Evolutionary conservation across 768 basidiomycete species (phyloP).

Genomic region (Suillus cothurnatus): DNA sequence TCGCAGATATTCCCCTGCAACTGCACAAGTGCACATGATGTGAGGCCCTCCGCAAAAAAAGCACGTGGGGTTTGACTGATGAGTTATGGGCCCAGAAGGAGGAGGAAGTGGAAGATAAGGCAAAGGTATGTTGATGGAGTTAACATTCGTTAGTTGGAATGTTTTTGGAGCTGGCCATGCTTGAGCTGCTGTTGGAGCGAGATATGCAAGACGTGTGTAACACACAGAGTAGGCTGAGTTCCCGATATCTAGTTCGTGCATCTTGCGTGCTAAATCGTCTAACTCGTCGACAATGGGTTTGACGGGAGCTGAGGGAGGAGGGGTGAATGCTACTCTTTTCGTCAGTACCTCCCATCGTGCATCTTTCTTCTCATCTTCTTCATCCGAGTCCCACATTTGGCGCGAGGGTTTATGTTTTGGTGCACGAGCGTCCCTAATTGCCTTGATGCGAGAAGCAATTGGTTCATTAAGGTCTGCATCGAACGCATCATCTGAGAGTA

Average conservation of each 20-base stretch:
- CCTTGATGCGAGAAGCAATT: background rate
- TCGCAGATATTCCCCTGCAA: too few relatives aligned
- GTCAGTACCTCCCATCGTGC: background rate
- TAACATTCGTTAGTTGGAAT: background rate
- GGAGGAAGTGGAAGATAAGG: background rate
- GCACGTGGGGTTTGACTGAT: background rate
- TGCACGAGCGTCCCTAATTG: background rate
- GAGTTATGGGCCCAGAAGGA: background rate
- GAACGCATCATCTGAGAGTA: constrained; percentile 10
- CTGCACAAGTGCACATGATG: background rate
- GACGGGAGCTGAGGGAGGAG: background rate
- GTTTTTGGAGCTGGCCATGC: background rate
- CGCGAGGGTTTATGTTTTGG: background rate
- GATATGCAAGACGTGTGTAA: background rate
- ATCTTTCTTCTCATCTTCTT: background rate
- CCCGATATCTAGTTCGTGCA: background rate
- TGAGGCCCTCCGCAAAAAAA: background rate
- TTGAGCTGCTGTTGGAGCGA: background rate
- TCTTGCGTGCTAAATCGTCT: background rate
- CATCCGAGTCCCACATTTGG: background rate
- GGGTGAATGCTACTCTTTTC: background rate
- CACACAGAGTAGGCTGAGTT: background rate
- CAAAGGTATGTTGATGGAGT: background rate
- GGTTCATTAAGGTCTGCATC: background rate
- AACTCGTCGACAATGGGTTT: background rate